Evolutionary conservation across 129 eudicot genomes (phyloP).

Genomic region (Ambrosia artemisiifolia): DNA sequence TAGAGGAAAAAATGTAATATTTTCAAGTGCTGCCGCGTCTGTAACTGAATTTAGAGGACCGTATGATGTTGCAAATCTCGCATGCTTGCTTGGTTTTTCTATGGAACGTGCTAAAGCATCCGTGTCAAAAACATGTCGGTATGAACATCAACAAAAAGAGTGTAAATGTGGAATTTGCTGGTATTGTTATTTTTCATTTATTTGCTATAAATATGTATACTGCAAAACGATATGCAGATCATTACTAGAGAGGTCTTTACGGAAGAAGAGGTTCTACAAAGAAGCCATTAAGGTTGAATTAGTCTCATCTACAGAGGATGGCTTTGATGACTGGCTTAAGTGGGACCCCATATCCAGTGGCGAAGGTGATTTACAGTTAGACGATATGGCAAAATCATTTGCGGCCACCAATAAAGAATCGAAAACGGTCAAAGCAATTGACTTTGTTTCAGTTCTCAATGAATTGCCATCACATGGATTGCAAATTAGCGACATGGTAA

Average conservation of each 20-base stretch:
- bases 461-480: conserved; percentile 60
- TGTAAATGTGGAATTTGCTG: neutral
- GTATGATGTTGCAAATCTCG: conserved; percentile 68
- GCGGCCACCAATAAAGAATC: conserved; percentile 37
- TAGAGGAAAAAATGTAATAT: conserved; percentile 67
- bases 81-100: conserved; percentile 63
- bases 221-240: conserved; percentile 42
- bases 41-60: conserved; percentile 88
- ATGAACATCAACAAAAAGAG: conserved; percentile 13
- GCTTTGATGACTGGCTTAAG: conserved; percentile 64
- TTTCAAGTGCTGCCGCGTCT: conserved; percentile 79
- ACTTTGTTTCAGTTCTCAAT: conserved; percentile 48
- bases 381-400: conserved; percentile 78
- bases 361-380: conserved; percentile 78
- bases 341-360: conserved; percentile 98
- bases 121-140: conserved; percentile 83
- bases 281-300: conserved; percentile 72
- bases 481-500: conserved; percentile 42
- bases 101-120: conserved; percentile 80
- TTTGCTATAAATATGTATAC: neutral
- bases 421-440: conserved; percentile 47
- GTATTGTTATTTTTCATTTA: neutral
- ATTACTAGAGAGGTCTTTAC: conserved; percentile 56
- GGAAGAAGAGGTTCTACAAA: conserved; percentile 71
- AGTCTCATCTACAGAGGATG: conserved; percentile 40